Base-by-base conservation (phyloP, 2,329 filamentous ascomycete species). In the Alternaria sp. region DNA sequence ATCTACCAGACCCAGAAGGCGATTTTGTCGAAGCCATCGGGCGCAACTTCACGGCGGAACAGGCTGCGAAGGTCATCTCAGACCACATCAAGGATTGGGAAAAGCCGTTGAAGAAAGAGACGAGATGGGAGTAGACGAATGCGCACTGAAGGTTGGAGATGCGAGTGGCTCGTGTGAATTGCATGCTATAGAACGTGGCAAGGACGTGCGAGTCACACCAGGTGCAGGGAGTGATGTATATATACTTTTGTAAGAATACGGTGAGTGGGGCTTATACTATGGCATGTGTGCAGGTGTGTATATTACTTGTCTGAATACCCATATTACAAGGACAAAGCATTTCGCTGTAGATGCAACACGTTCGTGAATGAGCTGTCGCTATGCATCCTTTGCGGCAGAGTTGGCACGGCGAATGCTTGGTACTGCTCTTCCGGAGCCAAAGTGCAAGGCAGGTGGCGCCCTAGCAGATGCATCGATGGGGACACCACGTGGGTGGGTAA, bases 21-120 rank as follows among this genome's bases (percentile, higher is more conserved):
- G 94, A 99, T 80, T 99, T 99, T 80, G 95, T 99, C 26, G 96
- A 99, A 84, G 96, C 94, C 12, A 90, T 99, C 75, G 96, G 96
- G 17, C 86, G 96, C 66, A 96, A 99, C 82, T 94, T 98, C 82
- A 97, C 93, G 45, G 93, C 95, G 1, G 90, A 96, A 66, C 88
- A 93, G 74, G 96, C 90, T 1, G 92, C 94, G 7, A 90, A 89
- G 81, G 84, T 97, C 61, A 97, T 99, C 59, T 81, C 91, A 63
- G 90, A 91, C 66, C 96, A 99, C 81, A 91, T 98, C 78, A 90
- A 90, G 51, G 90, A 93, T 77, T 92, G 90, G 90, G 87, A 85
- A 76, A 85, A 86, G 53, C 84, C 83, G 26, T 76, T 90, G 65
- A 86, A 88, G 75, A 83, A 78, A 70, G 73, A 75, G 62, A 69